phyloP scores from a whole-genome alignment of 192 early-diverging fungal species.

The Thamnidium elegans region DNA sequence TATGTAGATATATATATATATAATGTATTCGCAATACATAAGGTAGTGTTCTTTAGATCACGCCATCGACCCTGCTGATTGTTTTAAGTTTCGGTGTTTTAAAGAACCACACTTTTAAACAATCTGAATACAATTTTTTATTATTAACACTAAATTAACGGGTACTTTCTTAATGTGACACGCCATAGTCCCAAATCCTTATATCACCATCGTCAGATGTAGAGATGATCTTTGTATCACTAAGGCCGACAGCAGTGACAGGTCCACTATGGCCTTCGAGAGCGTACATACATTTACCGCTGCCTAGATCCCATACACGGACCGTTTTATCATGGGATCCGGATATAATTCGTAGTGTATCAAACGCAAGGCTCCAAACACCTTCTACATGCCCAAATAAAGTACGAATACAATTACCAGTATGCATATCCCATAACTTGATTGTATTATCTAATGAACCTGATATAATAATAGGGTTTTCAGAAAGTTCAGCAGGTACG shows the following conservation, averaged over 20 bases:
- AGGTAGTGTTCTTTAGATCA: conserved; percentile 1
- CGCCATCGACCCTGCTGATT: conserved; percentile 3
- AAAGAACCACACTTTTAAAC: background rate
- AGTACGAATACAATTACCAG: conserved; percentile 69
- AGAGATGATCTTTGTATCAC: conserved; percentile 84
- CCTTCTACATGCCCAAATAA: conserved; percentile 82
- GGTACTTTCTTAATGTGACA: background rate
- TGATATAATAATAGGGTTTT: conserved; percentile 66
- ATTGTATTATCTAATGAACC: conserved; percentile 84
- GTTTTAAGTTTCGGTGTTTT: background rate
- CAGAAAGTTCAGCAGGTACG: conserved; percentile 41
- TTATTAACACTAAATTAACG: too few species aligned
- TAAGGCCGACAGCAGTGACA: conserved; percentile 77
- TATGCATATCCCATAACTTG: conserved; percentile 85
- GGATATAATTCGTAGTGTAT: conserved; percentile 67
- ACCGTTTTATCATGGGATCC: conserved; percentile 64
- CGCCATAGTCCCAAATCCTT: conserved; percentile 79
- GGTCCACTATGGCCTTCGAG: conserved; percentile 63
- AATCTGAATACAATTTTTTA: too few species aligned
- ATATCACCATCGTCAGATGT: conserved; percentile 84
- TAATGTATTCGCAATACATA: conserved; percentile 11
- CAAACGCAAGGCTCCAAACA: conserved; percentile 77
- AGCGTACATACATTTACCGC: conserved; percentile 65
- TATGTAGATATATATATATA: too few species aligned
- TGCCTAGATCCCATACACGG: conserved; percentile 75